Evolutionary conservation across 106 monocot species (phyloP).

Genomic region (Apostasia ramifera): DNA sequence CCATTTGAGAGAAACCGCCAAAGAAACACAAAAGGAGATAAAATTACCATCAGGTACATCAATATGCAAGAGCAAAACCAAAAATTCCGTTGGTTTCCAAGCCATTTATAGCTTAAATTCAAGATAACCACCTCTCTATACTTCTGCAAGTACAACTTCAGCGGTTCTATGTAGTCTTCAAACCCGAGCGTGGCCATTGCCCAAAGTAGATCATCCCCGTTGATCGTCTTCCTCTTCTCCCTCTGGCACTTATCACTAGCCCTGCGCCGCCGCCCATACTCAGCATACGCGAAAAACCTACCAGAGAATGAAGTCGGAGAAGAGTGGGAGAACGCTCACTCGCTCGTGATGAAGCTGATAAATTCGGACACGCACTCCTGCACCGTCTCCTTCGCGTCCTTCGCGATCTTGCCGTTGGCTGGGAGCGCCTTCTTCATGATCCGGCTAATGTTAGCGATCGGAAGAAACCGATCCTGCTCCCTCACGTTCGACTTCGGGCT

Average conservation of each 20-base stretch:
- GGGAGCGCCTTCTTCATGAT: constrained; percentile 71
- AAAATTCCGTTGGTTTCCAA: not conserved
- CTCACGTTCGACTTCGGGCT: constrained; percentile 21
- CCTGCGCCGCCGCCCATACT: constrained; percentile 10
- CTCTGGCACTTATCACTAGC: constrained; percentile 64
- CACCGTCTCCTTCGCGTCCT: constrained; percentile 60
- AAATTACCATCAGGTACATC: not conserved
- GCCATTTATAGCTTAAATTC: not conserved
- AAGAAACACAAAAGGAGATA: constrained; percentile 3
- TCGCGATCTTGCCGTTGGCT: constrained; percentile 60
- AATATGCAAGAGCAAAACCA: not conserved
- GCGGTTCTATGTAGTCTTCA: constrained; percentile 60
- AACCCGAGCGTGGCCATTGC: constrained; percentile 60
- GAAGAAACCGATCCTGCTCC: constrained; percentile 57
- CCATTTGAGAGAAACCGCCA: constrained; percentile 1
- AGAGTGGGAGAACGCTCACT: constrained; percentile 12
- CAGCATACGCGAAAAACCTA: not conserved
- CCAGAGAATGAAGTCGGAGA: not conserved
- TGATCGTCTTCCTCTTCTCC: constrained; percentile 68
- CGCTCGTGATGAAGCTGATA: constrained; percentile 63
- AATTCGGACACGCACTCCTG: constrained; percentile 71
- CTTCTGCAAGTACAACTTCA: constrained; percentile 53
- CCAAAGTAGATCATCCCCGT: constrained; percentile 58
- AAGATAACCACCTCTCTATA: constrained; percentile 38
- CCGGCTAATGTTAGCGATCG: constrained; percentile 56